Conservation (phyloP, 148 eudicot genomes). For the Fagopyrum homotropicum region DNA sequence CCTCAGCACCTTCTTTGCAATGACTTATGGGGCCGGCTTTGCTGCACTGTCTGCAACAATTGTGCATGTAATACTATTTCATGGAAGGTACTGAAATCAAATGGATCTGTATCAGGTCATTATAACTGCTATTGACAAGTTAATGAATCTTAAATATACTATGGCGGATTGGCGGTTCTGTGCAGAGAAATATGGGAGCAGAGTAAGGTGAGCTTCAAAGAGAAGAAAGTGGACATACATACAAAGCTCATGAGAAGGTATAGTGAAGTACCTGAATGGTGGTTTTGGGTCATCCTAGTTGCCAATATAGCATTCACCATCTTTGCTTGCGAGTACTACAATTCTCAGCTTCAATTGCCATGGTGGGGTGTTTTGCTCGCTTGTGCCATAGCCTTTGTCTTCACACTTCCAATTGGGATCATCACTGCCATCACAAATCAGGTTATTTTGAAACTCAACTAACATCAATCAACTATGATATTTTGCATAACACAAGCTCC, state of each 20-base stretch:
- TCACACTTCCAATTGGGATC: constrained; percentile 93
- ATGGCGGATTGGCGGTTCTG: background rate
- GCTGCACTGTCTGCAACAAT: constrained; percentile 77
- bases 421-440: constrained; percentile 92
- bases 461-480: background rate
- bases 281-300: constrained; percentile 85
- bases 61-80: constrained; percentile 77
- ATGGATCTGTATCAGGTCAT: background rate
- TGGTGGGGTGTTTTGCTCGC: constrained; percentile 99
- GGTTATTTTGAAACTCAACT: constrained; percentile 28
- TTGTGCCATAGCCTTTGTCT: constrained; percentile 72
- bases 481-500: background rate
- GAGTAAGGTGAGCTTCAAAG: constrained; percentile 69
- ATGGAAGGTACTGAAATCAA: constrained; percentile 60
- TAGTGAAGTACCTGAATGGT: constrained; percentile 89
- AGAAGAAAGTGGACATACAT: constrained; percentile 77
- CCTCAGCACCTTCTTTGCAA: constrained; percentile 80
- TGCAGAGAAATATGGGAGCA: constrained; percentile 93
- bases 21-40: constrained; percentile 93
- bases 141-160: background rate
- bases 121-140: background rate
- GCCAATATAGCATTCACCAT: constrained; percentile 55
- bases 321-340: constrained; percentile 87
- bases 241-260: constrained; percentile 83
- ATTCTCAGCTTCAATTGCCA: constrained; percentile 85